These are phyloP conservation scores for Pilatotrama ljubarskyi DNA, from an alignment of 768 basidiomycete species.

Conservation along the genomic window DNA sequence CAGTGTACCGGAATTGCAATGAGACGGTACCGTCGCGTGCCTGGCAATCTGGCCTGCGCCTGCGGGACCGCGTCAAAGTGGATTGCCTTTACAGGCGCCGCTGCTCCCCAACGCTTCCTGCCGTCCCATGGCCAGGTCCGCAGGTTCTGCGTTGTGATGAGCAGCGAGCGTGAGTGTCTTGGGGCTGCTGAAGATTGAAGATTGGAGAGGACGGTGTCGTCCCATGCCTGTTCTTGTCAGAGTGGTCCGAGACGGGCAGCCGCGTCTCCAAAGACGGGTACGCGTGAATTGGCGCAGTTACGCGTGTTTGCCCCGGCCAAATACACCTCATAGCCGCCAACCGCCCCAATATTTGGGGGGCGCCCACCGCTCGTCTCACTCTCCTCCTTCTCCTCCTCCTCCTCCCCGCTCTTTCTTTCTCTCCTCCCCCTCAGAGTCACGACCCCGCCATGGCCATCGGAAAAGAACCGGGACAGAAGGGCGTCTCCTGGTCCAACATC, in stretches of 20 bases:
- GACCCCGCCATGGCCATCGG: constrained; percentile 67
- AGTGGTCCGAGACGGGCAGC: too few relatives aligned
- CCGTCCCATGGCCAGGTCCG: neutral
- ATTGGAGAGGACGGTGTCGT: too few relatives aligned
- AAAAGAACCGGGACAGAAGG: constrained; percentile 88
- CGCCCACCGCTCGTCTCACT: neutral
- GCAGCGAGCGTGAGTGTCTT: too few relatives aligned
- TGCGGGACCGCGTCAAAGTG: neutral
- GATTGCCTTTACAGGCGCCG: neutral
- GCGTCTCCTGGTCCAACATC: constrained; percentile 92
- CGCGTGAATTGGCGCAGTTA: constrained; percentile 7
- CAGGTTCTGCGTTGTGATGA: neutral
- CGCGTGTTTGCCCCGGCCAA: constrained; percentile 27
- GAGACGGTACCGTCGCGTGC: neutral
- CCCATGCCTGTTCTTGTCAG: too few relatives aligned
- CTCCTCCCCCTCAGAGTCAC: constrained; percentile 17
- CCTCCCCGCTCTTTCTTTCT: constrained; percentile 15
- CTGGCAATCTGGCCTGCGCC: too few relatives aligned
- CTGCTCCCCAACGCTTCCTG: neutral
- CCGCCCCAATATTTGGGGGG: constrained; percentile 22
- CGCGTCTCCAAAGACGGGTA: neutral
- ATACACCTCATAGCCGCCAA: constrained; percentile 18
- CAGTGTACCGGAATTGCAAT: too few relatives aligned
- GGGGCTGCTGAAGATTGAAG: too few relatives aligned
- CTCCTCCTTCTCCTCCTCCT: constrained; percentile 14